These are phyloP conservation scores for Camelina hispida DNA, from an alignment of 345 rosid genomes.

Conservation along the genomic window DNA sequence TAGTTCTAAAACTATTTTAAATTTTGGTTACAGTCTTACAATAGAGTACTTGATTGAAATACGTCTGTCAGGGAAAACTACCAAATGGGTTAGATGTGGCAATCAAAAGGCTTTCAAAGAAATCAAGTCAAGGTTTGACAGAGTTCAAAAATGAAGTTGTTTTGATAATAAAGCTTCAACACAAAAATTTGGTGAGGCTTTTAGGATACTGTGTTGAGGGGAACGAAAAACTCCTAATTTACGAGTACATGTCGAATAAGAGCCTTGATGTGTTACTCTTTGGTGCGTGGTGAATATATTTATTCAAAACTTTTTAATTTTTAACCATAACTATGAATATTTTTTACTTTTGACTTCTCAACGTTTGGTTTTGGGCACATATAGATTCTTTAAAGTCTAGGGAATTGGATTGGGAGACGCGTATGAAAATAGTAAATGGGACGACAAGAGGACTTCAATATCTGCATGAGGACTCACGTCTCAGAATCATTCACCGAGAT, in stretches of 20 bases:
- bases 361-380: background rate
- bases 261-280: conserved; percentile 2
- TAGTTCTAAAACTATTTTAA: no score
- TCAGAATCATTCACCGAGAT: conserved; percentile 16
- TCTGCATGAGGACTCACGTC: conserved; percentile 15
- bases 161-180: conserved; percentile 18
- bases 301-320: background rate
- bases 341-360: background rate
- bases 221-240: background rate
- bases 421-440: background rate
- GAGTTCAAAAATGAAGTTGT: background rate
- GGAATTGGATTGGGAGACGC: conserved; percentile 11
- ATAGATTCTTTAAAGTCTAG: background rate
- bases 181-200: conserved; percentile 15
- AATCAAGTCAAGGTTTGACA: background rate
- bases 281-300: background rate
- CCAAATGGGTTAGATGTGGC: background rate
- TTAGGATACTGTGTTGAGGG: background rate
- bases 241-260: conserved; percentile 1
- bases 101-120: background rate
- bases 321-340: background rate
- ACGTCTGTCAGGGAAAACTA: background rate
- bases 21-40: background rate
- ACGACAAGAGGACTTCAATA: conserved; percentile 23
- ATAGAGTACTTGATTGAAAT: background rate